Evolutionary conservation across 805 yeast species (phyloP).

Genomic region (Hanseniaspora lachancei): DNA sequence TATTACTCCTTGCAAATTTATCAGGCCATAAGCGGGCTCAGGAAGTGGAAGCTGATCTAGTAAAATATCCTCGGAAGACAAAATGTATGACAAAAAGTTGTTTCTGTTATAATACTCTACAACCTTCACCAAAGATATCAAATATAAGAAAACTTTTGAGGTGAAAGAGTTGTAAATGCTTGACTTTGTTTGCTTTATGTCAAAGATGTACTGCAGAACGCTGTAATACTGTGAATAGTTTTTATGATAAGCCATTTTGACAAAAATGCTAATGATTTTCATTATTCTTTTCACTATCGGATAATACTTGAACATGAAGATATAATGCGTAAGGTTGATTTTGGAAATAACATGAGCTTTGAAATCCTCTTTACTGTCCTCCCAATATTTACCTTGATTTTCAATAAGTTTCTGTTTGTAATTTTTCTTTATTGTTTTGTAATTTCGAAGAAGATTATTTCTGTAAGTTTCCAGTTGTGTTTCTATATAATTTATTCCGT

Average conservation of each 20-base stretch:
- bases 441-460: background rate
- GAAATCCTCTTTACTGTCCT: slow-evolving; percentile 5
- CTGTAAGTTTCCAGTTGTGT: background rate
- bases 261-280: background rate
- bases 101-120: slow-evolving; percentile 9
- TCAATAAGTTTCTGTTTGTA: background rate
- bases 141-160: slow-evolving; percentile 8
- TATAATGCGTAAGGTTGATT: background rate
- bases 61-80: background rate
- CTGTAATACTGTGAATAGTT: background rate
- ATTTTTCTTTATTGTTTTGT: background rate
- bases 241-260: slow-evolving; percentile 5
- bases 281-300: slow-evolving; percentile 1
- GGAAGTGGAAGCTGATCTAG: background rate
- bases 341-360: background rate
- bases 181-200: slow-evolving; percentile 1
- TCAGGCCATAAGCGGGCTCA: background rate
- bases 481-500: background rate
- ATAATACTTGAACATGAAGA: slow-evolving; percentile 4
- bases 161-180: slow-evolving; percentile 24
- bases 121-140: background rate
- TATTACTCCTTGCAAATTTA: background rate
- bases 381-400: slow-evolving; percentile 7
- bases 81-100: background rate
- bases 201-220: background rate